These are phyloP conservation scores for Friedmanniomyces simplex DNA, from an alignment of 495 filamentous ascomycete genomes.

Conservation along the genomic window DNA sequence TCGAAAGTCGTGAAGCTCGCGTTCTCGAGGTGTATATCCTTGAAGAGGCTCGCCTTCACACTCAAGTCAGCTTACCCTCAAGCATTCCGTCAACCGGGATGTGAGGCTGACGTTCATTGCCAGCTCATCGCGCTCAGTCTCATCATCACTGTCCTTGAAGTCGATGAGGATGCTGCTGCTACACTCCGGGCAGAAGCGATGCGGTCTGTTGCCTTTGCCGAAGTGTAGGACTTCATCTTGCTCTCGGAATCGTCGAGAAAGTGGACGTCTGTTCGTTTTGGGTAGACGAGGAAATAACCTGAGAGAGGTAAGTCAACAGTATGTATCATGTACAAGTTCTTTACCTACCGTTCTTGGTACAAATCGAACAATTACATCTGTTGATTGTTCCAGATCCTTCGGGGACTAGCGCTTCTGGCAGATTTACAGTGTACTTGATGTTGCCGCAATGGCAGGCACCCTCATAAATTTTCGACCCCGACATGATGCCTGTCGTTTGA, in stretches of 20 bases:
- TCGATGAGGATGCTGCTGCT: constrained; percentile 21
- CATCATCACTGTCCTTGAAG: neutral
- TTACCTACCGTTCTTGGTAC: constrained; percentile 30
- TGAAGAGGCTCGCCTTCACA: neutral
- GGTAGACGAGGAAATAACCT: constrained; percentile 33
- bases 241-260: constrained; percentile 19
- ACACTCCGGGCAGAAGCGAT: constrained; percentile 29
- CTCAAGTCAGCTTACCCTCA: neutral
- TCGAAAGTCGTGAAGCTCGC: neutral
- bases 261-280: constrained; percentile 24
- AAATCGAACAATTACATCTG: constrained; percentile 38
- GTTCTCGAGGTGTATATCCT: neutral
- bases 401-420: constrained; percentile 20
- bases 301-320: neutral
- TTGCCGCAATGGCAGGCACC: constrained; percentile 27
- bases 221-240: constrained; percentile 23
- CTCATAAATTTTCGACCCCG: neutral
- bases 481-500: neutral
- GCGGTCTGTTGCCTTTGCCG: constrained; percentile 12
- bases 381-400: constrained; percentile 17
- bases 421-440: constrained; percentile 25
- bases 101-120: neutral
- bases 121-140: neutral
- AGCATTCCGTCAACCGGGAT: neutral
- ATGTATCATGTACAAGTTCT: neutral